Evolutionary conservation across 257 asterid species (phyloP).

Genomic region (Rhazya stricta): DNA sequence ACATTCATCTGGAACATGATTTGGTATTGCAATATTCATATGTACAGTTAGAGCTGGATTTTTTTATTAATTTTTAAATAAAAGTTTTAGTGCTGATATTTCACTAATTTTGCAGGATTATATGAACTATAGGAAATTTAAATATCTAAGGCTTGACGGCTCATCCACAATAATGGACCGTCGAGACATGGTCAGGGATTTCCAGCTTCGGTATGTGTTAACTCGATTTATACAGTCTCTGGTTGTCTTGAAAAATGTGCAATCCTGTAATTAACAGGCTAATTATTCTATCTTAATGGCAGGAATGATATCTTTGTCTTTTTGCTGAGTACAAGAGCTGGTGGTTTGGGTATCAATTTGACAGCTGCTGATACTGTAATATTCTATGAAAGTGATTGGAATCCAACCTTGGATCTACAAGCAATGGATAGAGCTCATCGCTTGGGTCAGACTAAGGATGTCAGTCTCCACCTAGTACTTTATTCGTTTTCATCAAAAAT

Average conservation of each 20-base stretch:
- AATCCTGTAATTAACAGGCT: neutral
- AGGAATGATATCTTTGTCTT: slow-evolving; percentile 93
- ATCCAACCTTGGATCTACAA: slow-evolving; percentile 93
- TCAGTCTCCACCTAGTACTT: slow-evolving; percentile 30
- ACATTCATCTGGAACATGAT: neutral
- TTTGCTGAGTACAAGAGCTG: slow-evolving; percentile 97
- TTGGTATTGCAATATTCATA: neutral
- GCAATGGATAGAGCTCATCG: slow-evolving; percentile 99
- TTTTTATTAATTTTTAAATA: neutral
- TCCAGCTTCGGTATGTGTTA: slow-evolving; percentile 77
- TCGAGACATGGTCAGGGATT: slow-evolving; percentile 97
- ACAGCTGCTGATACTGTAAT: slow-evolving; percentile 97
- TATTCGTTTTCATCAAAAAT: neutral
- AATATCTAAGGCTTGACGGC: slow-evolving; percentile 93
- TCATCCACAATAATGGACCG: slow-evolving; percentile 92
- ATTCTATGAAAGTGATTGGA: slow-evolving; percentile 99
- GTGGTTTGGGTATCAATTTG: slow-evolving; percentile 96
- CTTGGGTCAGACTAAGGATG: slow-evolving; percentile 93
- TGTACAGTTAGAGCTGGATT: neutral
- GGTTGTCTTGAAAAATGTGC: neutral
- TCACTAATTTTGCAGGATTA: slow-evolving; percentile 64
- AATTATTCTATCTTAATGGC: slow-evolving; percentile 11
- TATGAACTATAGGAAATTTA: slow-evolving; percentile 85
- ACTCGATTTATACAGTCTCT: slow-evolving; percentile 1
- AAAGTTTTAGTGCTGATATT: slow-evolving; percentile 5